These are phyloP conservation scores for Hanseniaspora meyeri DNA, from an alignment of 805 yeast genomes.

Conservation along the genomic window DNA sequence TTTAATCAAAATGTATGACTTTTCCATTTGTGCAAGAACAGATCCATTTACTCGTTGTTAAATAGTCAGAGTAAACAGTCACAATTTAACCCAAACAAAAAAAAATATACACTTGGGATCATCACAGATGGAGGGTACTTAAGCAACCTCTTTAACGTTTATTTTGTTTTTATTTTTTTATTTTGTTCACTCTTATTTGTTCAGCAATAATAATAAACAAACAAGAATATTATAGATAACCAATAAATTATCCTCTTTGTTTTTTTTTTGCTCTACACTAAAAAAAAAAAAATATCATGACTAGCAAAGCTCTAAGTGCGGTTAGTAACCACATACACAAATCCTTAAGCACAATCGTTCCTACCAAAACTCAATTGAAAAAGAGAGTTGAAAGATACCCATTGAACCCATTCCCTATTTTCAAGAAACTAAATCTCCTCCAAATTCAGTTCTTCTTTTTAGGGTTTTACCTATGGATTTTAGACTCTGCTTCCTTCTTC, in stretches of 20 bases:
- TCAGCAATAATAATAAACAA: no score
- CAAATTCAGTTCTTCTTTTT: constrained; percentile 49
- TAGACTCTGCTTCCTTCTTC: constrained; percentile 65
- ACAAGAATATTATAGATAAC: no score
- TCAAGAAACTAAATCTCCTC: constrained; percentile 27
- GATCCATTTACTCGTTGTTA: no score
- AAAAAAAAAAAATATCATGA: background rate
- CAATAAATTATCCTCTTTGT: no score
- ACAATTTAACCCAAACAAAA: no score
- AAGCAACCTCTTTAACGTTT: background rate
- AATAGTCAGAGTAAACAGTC: no score
- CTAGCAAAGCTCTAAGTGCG: background rate
- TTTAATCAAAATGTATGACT: no score
- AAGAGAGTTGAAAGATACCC: constrained; percentile 28
- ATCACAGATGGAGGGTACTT: no score
- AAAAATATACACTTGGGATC: no score
- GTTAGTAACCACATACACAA: constrained; percentile 29
- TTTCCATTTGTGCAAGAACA: background rate
- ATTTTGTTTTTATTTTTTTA: no score
- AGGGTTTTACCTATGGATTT: constrained; percentile 56
- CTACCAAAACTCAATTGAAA: constrained; percentile 32
- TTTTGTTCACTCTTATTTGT: no score
- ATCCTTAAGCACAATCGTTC: constrained; percentile 40
- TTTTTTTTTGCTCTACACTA: no score
- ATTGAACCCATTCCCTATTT: constrained; percentile 36